Evolutionary conservation across 306 rosid genomes (phyloP).

Genomic region (Casuarina cunninghamiana): DNA sequence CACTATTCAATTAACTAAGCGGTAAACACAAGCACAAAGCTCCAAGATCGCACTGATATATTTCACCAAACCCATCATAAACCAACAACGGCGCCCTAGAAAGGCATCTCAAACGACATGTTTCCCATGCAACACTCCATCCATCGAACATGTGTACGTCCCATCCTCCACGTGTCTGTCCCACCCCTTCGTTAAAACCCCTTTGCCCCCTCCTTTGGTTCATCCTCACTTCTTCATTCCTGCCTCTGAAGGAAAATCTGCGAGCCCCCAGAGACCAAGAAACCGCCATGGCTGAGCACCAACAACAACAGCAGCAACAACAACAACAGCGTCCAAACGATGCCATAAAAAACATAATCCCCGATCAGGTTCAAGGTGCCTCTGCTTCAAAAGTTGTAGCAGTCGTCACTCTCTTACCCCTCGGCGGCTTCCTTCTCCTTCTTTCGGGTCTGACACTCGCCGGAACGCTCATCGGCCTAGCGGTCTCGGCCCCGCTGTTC

Average conservation of each 20-base stretch:
- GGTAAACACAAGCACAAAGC: neutral
- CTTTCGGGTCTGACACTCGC: constrained; percentile 42
- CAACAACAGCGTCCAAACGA: constrained; percentile 19
- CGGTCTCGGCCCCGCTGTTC: constrained; percentile 48
- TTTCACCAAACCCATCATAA: neutral
- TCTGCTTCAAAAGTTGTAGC: constrained; percentile 38
- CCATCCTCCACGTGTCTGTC: constrained; percentile 40
- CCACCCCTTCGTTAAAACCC: constrained; percentile 12
- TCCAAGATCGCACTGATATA: constrained; percentile 1
- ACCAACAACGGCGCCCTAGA: neutral
- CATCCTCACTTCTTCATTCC: neutral
- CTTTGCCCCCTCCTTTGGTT: constrained; percentile 4
- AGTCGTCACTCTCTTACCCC: constrained; percentile 42
- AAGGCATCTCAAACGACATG: constrained; percentile 27
- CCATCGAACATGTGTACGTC: constrained; percentile 37
- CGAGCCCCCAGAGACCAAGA: too few relatives aligned
- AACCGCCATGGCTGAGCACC: constrained; percentile 40
- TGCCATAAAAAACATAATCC: neutral
- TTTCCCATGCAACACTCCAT: constrained; percentile 38
- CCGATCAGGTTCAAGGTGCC: constrained; percentile 15
- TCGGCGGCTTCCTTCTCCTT: constrained; percentile 50
- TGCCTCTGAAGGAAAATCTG: neutral
- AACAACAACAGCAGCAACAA: constrained; percentile 19
- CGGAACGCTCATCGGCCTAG: constrained; percentile 45
- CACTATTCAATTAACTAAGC: neutral